These are phyloP conservation scores for Microsporum audouinii DNA, from an alignment of 2,329 filamentous ascomycete species.

Conservation along the genomic window DNA sequence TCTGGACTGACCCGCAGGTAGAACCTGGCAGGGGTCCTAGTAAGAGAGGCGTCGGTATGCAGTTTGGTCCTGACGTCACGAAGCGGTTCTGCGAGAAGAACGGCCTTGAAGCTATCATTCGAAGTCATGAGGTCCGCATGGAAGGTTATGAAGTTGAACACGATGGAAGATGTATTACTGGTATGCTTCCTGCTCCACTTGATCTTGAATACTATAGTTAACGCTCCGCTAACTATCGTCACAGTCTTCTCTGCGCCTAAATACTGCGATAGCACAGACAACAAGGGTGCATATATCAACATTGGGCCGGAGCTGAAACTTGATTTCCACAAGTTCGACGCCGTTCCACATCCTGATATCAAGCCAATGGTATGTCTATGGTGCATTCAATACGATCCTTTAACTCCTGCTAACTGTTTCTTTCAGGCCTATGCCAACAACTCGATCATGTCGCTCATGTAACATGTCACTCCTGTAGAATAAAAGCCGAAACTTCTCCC, in stretches of 20 bases:
- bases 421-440: slow-evolving; percentile 37
- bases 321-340: slow-evolving; percentile 85
- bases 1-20: slow-evolving; percentile 94
- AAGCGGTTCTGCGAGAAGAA: slow-evolving; percentile 96
- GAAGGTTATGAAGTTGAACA: slow-evolving; percentile 98
- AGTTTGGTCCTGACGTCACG: slow-evolving; percentile 93
- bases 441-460: slow-evolving; percentile 28
- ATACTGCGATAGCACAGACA: slow-evolving; percentile 96
- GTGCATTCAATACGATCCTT: neutral
- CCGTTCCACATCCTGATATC: slow-evolving; percentile 90
- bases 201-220: neutral
- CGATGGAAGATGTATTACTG: slow-evolving; percentile 86
- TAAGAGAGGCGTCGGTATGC: slow-evolving; percentile 91
- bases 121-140: slow-evolving; percentile 97
- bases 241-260: slow-evolving; percentile 89
- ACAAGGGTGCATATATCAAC: slow-evolving; percentile 98
- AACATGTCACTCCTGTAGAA: neutral
- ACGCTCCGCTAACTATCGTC: neutral
- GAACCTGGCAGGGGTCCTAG: slow-evolving; percentile 78
- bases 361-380: slow-evolving; percentile 62
- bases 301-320: slow-evolving; percentile 86
- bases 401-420: neutral
- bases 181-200: slow-evolving; percentile 37
- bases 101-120: slow-evolving; percentile 84
- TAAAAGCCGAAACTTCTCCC: neutral